These are phyloP conservation scores for Boletus semigastroideus DNA, from an alignment of 1,284 basidiomycete species.

Conservation along the genomic window DNA sequence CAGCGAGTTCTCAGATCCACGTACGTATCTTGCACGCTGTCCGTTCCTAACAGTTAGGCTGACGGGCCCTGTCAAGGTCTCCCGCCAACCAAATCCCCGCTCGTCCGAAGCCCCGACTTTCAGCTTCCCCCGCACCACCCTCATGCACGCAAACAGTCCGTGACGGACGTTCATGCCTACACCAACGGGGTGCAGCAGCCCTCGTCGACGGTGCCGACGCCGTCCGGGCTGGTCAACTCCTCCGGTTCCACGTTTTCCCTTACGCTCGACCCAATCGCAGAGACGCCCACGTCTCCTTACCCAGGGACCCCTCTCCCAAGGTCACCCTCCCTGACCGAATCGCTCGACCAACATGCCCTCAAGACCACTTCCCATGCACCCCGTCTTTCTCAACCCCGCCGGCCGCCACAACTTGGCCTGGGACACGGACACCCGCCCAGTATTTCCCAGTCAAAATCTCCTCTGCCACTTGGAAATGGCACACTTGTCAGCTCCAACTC, in stretches of 20 bases:
- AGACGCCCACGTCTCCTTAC: conserved; percentile 44
- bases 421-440: conserved; percentile 43
- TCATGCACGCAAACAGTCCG: conserved; percentile 73
- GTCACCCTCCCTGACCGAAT: conserved; percentile 25
- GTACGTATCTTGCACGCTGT: conserved; percentile 10
- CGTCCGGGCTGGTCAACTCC: conserved; percentile 39
- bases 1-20: conserved; percentile 25
- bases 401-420: conserved; percentile 42
- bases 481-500: conserved; percentile 47
- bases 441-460: conserved; percentile 15
- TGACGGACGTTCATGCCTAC: conserved; percentile 55
- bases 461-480: conserved; percentile 35
- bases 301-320: conserved; percentile 38
- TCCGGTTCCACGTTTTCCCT: conserved; percentile 63
- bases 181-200: conserved; percentile 35
- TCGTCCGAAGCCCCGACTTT: conserved; percentile 52
- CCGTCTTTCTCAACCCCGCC: conserved; percentile 24
- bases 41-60: conserved; percentile 1
- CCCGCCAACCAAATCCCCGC: conserved; percentile 34
- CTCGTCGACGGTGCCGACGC: conserved; percentile 30
- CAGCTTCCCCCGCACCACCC: conserved; percentile 63
- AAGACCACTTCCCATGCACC: conserved; percentile 18
- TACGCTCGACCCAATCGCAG: conserved; percentile 67
- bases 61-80: conserved; percentile 10
- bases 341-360: conserved; percentile 14